Evolutionary conservation across 108 stramenopile species (phyloP), one percentile per base, ranked within the genome.

Genomic region (Fragilariopsis cylindrus): DNA sequence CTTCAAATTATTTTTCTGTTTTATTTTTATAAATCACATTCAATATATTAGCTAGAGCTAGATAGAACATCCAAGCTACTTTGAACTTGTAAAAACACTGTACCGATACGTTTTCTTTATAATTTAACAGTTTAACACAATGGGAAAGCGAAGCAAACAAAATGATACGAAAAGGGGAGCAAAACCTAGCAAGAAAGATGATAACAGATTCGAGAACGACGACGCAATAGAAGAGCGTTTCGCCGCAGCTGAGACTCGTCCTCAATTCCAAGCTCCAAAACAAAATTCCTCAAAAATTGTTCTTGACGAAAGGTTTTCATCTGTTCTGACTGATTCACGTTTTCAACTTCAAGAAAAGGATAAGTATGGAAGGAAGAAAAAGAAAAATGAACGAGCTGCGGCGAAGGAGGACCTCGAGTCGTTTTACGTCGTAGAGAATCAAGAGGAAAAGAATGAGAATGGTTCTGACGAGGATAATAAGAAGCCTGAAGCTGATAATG

Each of bases 301-400:
- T 12, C 80, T 93, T 13, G 95, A 96, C 78, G 89, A 90, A n/a
- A 85, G 95, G n/a, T 96, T 96, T 78, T 69, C 84, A 1, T 87
- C 89, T 4, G 89, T 91, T 5, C 76, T 96, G 81, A 90, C 94
- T 4, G 91, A 96, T 80, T 71, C 85, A 42, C 68, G 78, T 45
- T 93, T 82, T 80, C 84, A 86, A 70, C 79, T 90, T 77, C 81
- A 81, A 50, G 75, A 60, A 16, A 81, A 81, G 69, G 91, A 90
- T 70, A 92, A 89, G 60, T 88, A 89, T 72, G 90, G 92, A 30
- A 77, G 91, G 13, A 80, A 82, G 69, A 77, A 71, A 15, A 82
- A 86, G 70, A 85, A 85, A 48, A 72, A 69, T 11, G 62, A 73
- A 30, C 71, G 72, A 46, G 72, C 71, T 47, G 39, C 60, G 13